These are phyloP conservation scores for Spergularia bocconei DNA, from an alignment of 148 eudicot species.

Conservation along the genomic window DNA sequence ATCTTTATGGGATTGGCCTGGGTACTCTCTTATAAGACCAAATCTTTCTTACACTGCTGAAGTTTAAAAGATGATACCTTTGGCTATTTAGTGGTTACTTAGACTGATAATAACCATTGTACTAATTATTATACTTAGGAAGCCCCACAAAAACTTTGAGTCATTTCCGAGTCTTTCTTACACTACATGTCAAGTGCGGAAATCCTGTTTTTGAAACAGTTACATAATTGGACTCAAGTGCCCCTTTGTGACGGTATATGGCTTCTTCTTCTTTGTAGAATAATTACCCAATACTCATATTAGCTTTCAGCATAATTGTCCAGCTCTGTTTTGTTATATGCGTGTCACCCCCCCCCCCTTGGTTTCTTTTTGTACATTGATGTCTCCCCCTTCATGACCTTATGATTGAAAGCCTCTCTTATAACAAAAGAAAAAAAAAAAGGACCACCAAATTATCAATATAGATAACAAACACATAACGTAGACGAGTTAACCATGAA, in stretches of 20 bases:
- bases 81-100: neutral
- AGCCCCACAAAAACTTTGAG: no score
- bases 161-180: no score
- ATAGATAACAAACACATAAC: neutral
- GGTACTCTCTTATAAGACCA: neutral
- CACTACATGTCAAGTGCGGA: neutral
- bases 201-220: no score
- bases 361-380: neutral
- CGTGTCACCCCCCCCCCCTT: neutral
- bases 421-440: neutral
- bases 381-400: neutral
- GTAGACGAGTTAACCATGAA: neutral
- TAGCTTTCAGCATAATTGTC: no score
- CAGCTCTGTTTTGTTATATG: no score
- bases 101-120: neutral
- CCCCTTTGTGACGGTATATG: no score
- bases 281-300: no score
- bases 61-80: neutral
- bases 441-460: neutral
- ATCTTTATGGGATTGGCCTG: neutral
- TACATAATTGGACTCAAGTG: no score
- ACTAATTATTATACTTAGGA: no score
- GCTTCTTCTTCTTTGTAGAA: no score
- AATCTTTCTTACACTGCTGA: neutral
- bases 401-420: neutral